Conservation (phyloP, 345 rosid genomes). For the Combretum micranthum region DNA sequence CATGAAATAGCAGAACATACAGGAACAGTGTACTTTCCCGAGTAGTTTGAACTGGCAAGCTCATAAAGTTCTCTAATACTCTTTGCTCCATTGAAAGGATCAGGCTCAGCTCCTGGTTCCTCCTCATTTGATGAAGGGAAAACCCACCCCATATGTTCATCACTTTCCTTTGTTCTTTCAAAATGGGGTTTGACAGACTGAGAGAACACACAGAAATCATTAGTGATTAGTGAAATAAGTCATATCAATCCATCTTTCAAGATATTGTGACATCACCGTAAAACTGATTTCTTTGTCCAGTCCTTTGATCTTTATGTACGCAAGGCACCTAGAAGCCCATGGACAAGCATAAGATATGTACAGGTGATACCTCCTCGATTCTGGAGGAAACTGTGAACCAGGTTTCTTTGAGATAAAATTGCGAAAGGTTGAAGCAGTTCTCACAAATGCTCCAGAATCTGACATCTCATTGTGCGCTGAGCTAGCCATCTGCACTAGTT, state of each 20-base stretch:
- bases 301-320: conserved; percentile 79
- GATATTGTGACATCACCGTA: conserved; percentile 32
- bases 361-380: conserved; percentile 86
- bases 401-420: conserved; percentile 55
- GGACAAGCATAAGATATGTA: conserved; percentile 95
- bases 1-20: conserved; percentile 35
- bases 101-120: conserved; percentile 74
- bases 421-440: conserved; percentile 82
- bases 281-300: conserved; percentile 69
- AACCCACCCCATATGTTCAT: conserved; percentile 92
- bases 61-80: conserved; percentile 73
- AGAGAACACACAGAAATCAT: conserved; percentile 4
- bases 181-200: conserved; percentile 82
- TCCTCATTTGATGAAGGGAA: conserved; percentile 53
- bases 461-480: conserved; percentile 75
- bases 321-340: conserved; percentile 87
- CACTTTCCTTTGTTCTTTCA: conserved; percentile 77
- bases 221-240: not conserved
- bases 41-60: conserved; percentile 67
- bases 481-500: conserved; percentile 47
- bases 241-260: not conserved
- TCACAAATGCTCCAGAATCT: conserved; percentile 58
- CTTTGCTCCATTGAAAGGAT: conserved; percentile 65
- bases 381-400: conserved; percentile 64
- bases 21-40: conserved; percentile 82